Evolutionary conservation across 2,329 filamentous ascomycete species (phyloP).

Genomic region (Nigrospora osmanthi): DNA sequence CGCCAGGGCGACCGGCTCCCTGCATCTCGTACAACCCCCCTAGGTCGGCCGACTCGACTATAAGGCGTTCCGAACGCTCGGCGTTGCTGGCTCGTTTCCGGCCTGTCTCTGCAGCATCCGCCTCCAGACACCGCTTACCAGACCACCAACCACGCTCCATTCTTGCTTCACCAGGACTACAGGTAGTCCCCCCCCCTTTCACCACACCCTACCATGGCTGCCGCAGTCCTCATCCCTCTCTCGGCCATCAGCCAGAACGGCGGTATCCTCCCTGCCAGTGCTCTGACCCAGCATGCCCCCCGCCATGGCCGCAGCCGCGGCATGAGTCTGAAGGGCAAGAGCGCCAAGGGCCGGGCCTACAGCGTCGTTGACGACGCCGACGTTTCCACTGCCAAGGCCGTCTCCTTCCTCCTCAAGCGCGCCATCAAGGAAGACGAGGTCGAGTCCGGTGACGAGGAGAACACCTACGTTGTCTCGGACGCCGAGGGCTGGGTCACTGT

Average conservation of each 20-base stretch:
- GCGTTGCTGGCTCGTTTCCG: too few species aligned
- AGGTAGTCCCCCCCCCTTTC: neutral
- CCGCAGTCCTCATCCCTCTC: slow-evolving; percentile 24
- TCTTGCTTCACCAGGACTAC: too few species aligned
- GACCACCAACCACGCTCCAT: too few species aligned
- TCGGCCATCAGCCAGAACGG: slow-evolving; percentile 25
- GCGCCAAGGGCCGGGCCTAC: slow-evolving; percentile 26
- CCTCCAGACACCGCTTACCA: too few species aligned
- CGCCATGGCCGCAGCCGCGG: slow-evolving; percentile 30
- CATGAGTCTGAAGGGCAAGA: slow-evolving; percentile 29
- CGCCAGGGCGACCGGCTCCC: too few species aligned
- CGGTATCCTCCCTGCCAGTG: slow-evolving; percentile 26
- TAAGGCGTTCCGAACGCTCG: too few species aligned
- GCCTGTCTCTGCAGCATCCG: too few species aligned
- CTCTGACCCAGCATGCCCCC: slow-evolving; percentile 22
- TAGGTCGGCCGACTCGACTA: too few species aligned
- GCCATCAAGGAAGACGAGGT: slow-evolving; percentile 25
- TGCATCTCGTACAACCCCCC: too few species aligned
- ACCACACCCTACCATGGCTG: slow-evolving; percentile 17
- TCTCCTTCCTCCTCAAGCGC: slow-evolving; percentile 32
- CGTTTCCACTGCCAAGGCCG: slow-evolving; percentile 28
- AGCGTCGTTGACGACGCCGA: slow-evolving; percentile 32
- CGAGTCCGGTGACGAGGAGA: slow-evolving; percentile 20
- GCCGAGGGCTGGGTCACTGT: slow-evolving; percentile 32
- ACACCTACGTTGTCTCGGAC: slow-evolving; percentile 23